Conservation (phyloP, 192 early-diverging fungal species). For the Backusella circina region DNA sequence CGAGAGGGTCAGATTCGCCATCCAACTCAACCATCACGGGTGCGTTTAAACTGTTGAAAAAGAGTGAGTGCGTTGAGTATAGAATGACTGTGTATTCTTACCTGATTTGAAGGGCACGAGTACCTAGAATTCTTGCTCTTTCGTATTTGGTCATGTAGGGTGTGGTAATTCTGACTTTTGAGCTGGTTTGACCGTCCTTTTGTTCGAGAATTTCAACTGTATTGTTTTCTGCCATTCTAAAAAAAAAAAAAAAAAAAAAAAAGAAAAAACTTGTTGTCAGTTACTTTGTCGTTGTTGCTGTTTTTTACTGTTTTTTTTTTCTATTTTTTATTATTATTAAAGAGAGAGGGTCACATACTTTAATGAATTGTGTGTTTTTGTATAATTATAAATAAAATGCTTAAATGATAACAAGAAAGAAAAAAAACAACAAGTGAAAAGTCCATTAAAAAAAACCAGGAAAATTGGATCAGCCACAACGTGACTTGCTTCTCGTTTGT, state of each 20-base stretch:
- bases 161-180: constrained; percentile 88
- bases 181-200: constrained; percentile 9
- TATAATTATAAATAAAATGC: background rate
- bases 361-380: background rate
- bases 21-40: constrained; percentile 94
- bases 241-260: background rate
- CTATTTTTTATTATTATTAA: background rate
- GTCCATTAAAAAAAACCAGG: background rate
- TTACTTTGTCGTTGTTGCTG: background rate
- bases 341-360: background rate
- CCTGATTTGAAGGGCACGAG: constrained; percentile 92
- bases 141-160: constrained; percentile 99
- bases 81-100: no score
- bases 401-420: background rate
- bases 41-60: constrained; percentile 84
- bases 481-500: background rate
- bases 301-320: background rate
- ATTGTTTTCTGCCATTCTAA: background rate
- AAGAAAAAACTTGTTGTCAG: background rate
- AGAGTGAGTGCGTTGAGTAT: no score
- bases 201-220: constrained; percentile 14
- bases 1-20: constrained; percentile 90
- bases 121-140: constrained; percentile 82
- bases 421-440: background rate
- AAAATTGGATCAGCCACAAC: background rate